Conservation (phyloP, 2,329 filamentous ascomycete genomes). For the Aspergillus arachidicola region DNA sequence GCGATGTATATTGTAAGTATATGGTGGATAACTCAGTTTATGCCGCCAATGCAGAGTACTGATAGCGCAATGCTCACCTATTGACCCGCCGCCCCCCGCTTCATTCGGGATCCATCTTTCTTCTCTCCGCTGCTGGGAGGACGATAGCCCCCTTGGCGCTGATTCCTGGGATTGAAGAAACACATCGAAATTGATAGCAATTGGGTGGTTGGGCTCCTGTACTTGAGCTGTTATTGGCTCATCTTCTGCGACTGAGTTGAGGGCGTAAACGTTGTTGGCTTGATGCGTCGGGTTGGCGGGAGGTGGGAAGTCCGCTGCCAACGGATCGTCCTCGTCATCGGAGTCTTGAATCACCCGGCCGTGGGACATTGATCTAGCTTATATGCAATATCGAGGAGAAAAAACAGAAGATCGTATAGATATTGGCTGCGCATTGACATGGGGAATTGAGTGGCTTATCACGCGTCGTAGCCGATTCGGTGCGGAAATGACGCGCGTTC, state of each 20-base stretch:
- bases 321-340: constrained; percentile 44
- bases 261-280: constrained; percentile 11
- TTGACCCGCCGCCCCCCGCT: constrained; percentile 32
- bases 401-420: neutral
- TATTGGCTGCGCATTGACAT: neutral
- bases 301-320: constrained; percentile 30
- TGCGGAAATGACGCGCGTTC: constrained; percentile 25
- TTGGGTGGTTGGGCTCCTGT: neutral
- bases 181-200: constrained; percentile 41
- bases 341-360: constrained; percentile 48
- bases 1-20: constrained; percentile 3
- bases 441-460: neutral
- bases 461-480: neutral
- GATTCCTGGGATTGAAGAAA: constrained; percentile 38
- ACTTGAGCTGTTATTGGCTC: constrained; percentile 5
- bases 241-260: constrained; percentile 14
- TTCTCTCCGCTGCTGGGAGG: constrained; percentile 38
- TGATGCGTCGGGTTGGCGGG: constrained; percentile 19
- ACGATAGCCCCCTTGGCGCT: constrained; percentile 19
- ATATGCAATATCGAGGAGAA: neutral
- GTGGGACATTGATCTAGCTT: constrained; percentile 32
- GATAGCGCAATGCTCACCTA: constrained; percentile 25
- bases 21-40: neutral
- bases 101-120: constrained; percentile 38
- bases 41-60: neutral